phyloP scores from a whole-genome alignment of 805 yeast genomes.

The Yamadazyma ubonensis region DNA sequence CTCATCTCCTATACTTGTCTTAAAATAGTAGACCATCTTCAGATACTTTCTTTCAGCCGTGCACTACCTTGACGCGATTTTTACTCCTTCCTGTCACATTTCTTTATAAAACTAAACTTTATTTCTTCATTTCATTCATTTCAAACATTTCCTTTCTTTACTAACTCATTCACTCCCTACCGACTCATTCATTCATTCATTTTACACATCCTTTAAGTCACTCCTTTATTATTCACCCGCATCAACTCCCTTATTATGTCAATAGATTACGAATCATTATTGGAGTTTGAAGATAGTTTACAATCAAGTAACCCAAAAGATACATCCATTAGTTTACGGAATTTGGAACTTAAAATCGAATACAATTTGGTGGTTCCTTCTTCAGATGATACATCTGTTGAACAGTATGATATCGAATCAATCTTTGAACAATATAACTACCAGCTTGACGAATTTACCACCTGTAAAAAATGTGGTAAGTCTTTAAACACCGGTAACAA shows the following conservation, averaged over 20 bases:
- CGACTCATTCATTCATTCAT: neutral
- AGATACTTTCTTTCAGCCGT: neutral
- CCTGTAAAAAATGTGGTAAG: slow-evolving; percentile 31
- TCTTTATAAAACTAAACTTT: neutral
- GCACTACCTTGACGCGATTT: slow-evolving; percentile 6
- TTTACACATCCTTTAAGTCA: neutral
- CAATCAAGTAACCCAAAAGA: slow-evolving; percentile 17
- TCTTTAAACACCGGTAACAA: slow-evolving; percentile 18
- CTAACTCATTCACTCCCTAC: neutral
- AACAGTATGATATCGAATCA: slow-evolving; percentile 12
- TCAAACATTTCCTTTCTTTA: neutral
- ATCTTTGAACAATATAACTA: slow-evolving; percentile 21
- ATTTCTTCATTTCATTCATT: slow-evolving; percentile 1
- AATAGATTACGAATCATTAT: slow-evolving; percentile 26
- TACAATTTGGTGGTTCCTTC: slow-evolving; percentile 17
- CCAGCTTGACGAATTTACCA: slow-evolving; percentile 30
- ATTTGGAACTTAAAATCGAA: slow-evolving; percentile 29
- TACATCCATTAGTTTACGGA: slow-evolving; percentile 21
- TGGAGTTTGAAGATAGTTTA: slow-evolving; percentile 38
- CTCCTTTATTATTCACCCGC: neutral
- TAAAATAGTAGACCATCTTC: slow-evolving; percentile 33
- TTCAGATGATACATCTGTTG: slow-evolving; percentile 5
- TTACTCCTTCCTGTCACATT: slow-evolving; percentile 1
- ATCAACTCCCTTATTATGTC: neutral
- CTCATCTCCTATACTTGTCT: slow-evolving; percentile 18